Evolutionary conservation across 2,329 filamentous ascomycete genomes (phyloP), one percentile per base, ranked within the genome.

Genomic region (Pseudogymnoascus pannorum): DNA sequence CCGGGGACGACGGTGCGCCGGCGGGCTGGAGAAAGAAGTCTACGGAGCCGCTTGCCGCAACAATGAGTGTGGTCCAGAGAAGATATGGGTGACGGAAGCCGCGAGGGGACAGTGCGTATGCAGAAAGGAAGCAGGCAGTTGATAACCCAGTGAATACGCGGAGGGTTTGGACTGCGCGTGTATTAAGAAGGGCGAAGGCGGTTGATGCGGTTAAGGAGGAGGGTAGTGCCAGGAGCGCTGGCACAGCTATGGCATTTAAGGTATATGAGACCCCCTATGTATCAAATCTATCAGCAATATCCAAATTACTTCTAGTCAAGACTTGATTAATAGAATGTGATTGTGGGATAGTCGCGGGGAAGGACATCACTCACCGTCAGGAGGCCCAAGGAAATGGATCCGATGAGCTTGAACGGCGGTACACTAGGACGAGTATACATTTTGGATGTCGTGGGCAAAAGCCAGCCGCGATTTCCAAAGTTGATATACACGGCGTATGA

Each of bases 341-440:
- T 33, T n/a, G 16, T 31, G 48, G 7, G 7, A 33, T 20, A 18
- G 48, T 5, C 26, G 48, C 26, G 48, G 48, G 48, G 26, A 33
- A 54, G 48, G 24, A 24, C 11, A 57, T 60, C 64, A 79, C 88
- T 70, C 83, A 96, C 92, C 63, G 92, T 96, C 74, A 96, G 77
- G 62, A 97, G 82, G 65, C 93, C 93, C 62, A 97, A 82, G 69
- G 89, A 93, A 67, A 96, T 84, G 59, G 91, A 95, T 71, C 93
- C 93, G 68, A 97, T 88, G 74, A 97, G 96, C 78, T 97, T 97
- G 78, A 89, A 85, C 74, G 88, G 77, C 61, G 90, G 87, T 40
- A 36, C 57, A 5, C 57, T 11, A 40, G 33, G 33, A 31, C 61
- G 24, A 26, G 51, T 18, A 24, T 33, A 40, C 35, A 35, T 26